These are phyloP conservation scores for Ustilago loliicola DNA, from an alignment of 1,284 basidiomycete species.

Conservation along the genomic window DNA sequence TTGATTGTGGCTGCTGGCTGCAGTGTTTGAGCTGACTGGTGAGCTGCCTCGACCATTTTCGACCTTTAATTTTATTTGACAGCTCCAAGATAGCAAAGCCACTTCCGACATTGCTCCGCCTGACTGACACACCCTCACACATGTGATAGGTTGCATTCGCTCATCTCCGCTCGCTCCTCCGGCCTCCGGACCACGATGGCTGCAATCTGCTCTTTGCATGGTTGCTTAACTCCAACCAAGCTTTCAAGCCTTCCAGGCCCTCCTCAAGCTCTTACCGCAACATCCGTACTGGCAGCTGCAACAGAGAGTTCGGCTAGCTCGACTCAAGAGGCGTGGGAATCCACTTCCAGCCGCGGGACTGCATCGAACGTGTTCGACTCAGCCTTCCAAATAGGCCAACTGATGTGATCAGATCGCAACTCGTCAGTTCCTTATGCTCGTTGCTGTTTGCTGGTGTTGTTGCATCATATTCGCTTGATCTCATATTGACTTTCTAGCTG, in stretches of 20 bases:
- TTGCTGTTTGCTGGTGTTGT: neutral
- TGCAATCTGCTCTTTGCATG: neutral
- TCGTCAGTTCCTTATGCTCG: neutral
- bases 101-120: neutral
- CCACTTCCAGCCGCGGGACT: neutral
- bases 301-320: neutral
- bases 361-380: neutral
- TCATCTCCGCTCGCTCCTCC: slow-evolving; percentile 1
- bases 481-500: neutral
- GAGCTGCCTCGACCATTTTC: neutral
- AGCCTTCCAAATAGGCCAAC: neutral
- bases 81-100: neutral
- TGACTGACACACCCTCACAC: slow-evolving; percentile 1
- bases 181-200: neutral
- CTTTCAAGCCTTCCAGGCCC: neutral
- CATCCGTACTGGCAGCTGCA: neutral
- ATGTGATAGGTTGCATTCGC: neutral
- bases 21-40: neutral
- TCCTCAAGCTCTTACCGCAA: neutral
- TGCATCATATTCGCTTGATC: neutral
- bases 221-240: slow-evolving; percentile 3
- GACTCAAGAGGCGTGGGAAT: neutral
- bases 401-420: neutral
- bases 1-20: neutral
- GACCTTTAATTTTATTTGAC: neutral